These are phyloP conservation scores for Aspergillus glaucus DNA, from an alignment of 2,329 filamentous ascomycete species.

Conservation along the genomic window DNA sequence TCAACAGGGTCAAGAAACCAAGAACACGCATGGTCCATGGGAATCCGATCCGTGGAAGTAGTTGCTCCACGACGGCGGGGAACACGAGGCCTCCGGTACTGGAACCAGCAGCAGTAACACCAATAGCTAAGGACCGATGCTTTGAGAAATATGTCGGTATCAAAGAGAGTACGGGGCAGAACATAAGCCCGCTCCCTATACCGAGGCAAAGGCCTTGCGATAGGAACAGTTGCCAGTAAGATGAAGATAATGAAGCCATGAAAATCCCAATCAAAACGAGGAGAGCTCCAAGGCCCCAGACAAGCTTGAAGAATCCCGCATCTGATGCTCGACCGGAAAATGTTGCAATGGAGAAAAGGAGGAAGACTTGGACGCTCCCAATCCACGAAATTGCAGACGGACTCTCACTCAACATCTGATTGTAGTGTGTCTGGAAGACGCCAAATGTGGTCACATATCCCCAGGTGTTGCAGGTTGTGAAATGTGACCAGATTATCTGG, in stretches of 20 bases:
- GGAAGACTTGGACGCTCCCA: conserved; percentile 46
- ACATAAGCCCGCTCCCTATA: conserved; percentile 50
- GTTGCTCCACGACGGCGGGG: conserved; percentile 51
- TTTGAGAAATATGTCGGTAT: conserved; percentile 56
- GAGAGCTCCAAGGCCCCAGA: conserved; percentile 37
- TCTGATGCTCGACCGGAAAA: conserved; percentile 48
- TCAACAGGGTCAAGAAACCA: conserved; percentile 53
- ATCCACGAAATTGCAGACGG: conserved; percentile 49
- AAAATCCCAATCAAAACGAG: conserved; percentile 45
- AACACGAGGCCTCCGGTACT: conserved; percentile 59
- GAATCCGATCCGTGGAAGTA: conserved; percentile 57
- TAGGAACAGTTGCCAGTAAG: conserved; percentile 46
- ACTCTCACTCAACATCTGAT: conserved; percentile 31
- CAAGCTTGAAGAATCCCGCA: conserved; percentile 45
- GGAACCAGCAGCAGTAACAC: conserved; percentile 54
- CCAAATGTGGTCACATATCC: conserved; percentile 51
- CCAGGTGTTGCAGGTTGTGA: conserved; percentile 55
- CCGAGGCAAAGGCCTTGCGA: conserved; percentile 54
- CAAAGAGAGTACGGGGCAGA: conserved; percentile 50
- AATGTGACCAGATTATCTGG: conserved; percentile 48
- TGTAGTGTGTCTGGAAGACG: conserved; percentile 51
- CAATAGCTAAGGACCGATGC: conserved; percentile 56
- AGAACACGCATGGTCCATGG: conserved; percentile 59
- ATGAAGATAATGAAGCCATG: conserved; percentile 43
- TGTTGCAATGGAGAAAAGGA: conserved; percentile 47